Conservation (phyloP, 1,139 yeast species). For the Pneumocystis oryctolagi region DNA sequence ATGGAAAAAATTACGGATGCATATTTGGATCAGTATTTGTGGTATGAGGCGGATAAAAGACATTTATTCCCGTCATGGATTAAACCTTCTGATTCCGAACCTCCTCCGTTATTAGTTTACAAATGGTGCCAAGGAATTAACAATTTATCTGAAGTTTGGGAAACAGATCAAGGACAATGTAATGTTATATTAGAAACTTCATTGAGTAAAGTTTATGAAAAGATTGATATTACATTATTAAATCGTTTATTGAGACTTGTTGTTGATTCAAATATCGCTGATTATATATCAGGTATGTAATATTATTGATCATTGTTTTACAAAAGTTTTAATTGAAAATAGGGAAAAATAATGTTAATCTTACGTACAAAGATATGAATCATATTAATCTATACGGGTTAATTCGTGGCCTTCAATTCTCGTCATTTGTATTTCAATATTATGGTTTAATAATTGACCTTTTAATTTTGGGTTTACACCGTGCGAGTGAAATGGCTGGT, state of each 20-base stretch:
- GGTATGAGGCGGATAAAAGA: constrained; percentile 89
- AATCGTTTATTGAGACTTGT: constrained; percentile 67
- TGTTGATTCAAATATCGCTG: constrained; percentile 85
- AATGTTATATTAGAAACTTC: constrained; percentile 74
- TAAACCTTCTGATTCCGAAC: constrained; percentile 87
- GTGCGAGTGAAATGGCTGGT: constrained; percentile 84
- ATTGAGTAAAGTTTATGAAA: constrained; percentile 58
- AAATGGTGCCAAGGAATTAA: constrained; percentile 95
- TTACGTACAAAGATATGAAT: constrained; percentile 88
- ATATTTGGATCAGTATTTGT: constrained; percentile 81
- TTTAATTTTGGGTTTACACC: constrained; percentile 63
- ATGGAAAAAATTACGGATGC: constrained; percentile 93
- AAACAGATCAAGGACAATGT: constrained; percentile 53
- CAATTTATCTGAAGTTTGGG: constrained; percentile 67
- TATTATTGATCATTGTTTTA: background rate
- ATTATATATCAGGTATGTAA: constrained; percentile 59
- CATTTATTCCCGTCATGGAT: constrained; percentile 90
- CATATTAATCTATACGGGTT: constrained; percentile 83
- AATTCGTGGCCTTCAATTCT: constrained; percentile 74
- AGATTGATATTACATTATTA: constrained; percentile 72
- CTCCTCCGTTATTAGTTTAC: constrained; percentile 79
- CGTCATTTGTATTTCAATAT: constrained; percentile 78
- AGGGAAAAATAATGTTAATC: constrained; percentile 56
- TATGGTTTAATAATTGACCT: constrained; percentile 79
- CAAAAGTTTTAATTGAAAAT: background rate